Evolutionary conservation across 2,329 filamentous ascomycete genomes (phyloP), one percentile per base, ranked within the genome.

Genomic region (Reticulascus tulasneorum): DNA sequence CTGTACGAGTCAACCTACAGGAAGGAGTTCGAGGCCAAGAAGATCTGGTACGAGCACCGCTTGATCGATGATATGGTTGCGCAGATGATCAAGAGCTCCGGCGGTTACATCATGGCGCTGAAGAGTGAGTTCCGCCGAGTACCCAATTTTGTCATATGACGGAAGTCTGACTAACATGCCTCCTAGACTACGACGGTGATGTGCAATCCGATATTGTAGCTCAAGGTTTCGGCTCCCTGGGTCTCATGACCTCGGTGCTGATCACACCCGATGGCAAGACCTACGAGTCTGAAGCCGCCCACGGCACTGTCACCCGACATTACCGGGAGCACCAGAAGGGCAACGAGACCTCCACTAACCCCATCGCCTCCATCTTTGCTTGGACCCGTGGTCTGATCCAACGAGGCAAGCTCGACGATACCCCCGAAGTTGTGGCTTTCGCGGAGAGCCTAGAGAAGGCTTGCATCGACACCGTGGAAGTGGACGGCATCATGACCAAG

Each of bases 51-150:
- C 63, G 93, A 98, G 82, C 93, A 98, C 73, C 86, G 93, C 57
- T 76, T 98, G 51, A 97, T 98, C 59, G 93, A 98, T 69, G 93
- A 98, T 70, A 97, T 98, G 93, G 93, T 98, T 47, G 93, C 93
- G 32, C 93, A 98, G 77, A 98, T 98, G 93, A 86, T 98, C 76
- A 98, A 98, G 86, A 93, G 86, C 69, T 80, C 84, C 55, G 93
- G 93, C 53, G 93, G 93, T 47, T 96, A 93, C 69, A 80, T 97
- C 62, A 96, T 97, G 76, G 93, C 93, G 45, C 79, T 97, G 64
- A 98, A 98, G 84, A 97, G 88, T 94, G 62, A 65, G 82, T 73
- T 35, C 24, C 24, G 19, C 19, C 12, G 37, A 4, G n/a, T n/a
- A n/a, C n/a, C n/a, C n/a, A n/a, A n/a, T n/a, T n/a, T n/a, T 7